A percentile compares a stretch with the other conserved stretches of the same genome.
These are phyloP conservation scores for Polyrhizophydium stewartii DNA, from an alignment of 371 early-diverging fungal genomes.

Conservation along the genomic window DNA sequence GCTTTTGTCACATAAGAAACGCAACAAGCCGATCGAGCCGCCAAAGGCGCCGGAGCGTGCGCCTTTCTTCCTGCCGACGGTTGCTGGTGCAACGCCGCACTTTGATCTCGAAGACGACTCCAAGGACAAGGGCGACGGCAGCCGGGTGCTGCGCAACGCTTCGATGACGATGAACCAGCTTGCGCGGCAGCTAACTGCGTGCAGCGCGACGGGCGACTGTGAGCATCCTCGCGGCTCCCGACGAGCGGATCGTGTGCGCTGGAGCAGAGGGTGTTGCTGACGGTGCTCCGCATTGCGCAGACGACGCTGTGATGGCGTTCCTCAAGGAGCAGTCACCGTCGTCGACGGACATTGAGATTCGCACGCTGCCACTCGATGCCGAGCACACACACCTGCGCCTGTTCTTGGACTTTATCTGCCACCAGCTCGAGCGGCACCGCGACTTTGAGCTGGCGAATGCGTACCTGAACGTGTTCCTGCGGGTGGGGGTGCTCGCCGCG, in stretches of 20 bases:
- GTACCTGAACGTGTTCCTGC: conserved; percentile 70
- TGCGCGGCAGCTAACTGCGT: conserved; percentile 44
- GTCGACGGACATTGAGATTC: conserved; percentile 78
- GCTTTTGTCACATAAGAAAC: conserved; percentile 37
- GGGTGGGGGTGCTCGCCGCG: conserved; percentile 16
- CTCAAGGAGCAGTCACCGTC: conserved; percentile 74
- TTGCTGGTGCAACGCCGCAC: conserved; percentile 64
- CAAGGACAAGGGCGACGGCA: conserved; percentile 30
- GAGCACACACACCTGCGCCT: conserved; percentile 43
- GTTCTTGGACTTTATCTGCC: conserved; percentile 60
- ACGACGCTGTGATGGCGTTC: conserved; percentile 53
- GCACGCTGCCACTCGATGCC: conserved; percentile 49
- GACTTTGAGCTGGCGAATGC: conserved; percentile 88
- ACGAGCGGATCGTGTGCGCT: not conserved
- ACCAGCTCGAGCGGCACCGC: conserved; percentile 54
- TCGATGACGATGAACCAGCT: conserved; percentile 46
- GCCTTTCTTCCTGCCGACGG: conserved; percentile 88
- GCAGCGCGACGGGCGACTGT: conserved; percentile 49
- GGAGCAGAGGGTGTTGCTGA: conserved; percentile 7
- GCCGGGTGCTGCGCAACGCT: conserved; percentile 24
- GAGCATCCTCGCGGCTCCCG: too few relatives aligned
- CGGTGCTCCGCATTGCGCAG: conserved; percentile 18
- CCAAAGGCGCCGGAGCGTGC: conserved; percentile 85
- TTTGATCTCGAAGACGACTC: conserved; percentile 36
- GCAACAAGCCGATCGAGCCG: conserved; percentile 85